These are phyloP conservation scores for Leishmania aethiopica DNA, from an alignment of 208 protist genomes.

Conservation along the genomic window DNA sequence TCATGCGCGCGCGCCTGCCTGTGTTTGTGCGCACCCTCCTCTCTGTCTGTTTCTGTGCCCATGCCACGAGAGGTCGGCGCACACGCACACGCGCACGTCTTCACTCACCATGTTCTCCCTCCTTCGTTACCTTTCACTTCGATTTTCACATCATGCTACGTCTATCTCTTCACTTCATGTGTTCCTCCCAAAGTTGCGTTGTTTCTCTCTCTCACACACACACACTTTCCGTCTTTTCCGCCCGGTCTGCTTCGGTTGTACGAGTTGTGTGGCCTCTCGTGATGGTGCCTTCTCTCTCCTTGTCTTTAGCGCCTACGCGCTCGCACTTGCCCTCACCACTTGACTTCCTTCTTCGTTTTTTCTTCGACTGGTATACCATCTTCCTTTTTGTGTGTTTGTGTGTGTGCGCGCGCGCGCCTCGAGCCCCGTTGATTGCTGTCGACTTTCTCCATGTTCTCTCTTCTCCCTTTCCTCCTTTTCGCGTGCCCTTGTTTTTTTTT, in stretches of 20 bases:
- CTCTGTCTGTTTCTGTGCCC: not conserved
- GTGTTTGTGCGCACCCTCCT: not conserved
- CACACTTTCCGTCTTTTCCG: not conserved
- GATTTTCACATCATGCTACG: not conserved
- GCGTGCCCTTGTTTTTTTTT: not conserved
- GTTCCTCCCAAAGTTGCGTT: not conserved
- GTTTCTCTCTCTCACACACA: not conserved
- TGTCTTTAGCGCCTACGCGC: not conserved
- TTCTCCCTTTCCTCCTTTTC: conserved; percentile 6
- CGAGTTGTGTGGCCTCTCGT: not conserved
- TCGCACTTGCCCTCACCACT: not conserved
- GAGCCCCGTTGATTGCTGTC: not conserved
- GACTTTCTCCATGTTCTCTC: not conserved
- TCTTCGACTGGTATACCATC: not conserved
- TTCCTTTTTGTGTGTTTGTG: not conserved
- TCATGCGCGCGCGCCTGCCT: not conserved
- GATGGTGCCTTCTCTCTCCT: not conserved
- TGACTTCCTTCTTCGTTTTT: not conserved
- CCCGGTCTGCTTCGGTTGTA: not conserved
- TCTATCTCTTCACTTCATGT: not conserved
- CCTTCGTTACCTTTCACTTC: not conserved
- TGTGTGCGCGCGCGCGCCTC: not conserved
- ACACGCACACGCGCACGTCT: not conserved
- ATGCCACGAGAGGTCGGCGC: not conserved
- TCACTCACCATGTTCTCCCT: not conserved